A percentile compares a stretch with the other conserved stretches of the same genome.
Evolutionary conservation across 306 rosid species (phyloP).

Genomic region (Malus domestica): DNA sequence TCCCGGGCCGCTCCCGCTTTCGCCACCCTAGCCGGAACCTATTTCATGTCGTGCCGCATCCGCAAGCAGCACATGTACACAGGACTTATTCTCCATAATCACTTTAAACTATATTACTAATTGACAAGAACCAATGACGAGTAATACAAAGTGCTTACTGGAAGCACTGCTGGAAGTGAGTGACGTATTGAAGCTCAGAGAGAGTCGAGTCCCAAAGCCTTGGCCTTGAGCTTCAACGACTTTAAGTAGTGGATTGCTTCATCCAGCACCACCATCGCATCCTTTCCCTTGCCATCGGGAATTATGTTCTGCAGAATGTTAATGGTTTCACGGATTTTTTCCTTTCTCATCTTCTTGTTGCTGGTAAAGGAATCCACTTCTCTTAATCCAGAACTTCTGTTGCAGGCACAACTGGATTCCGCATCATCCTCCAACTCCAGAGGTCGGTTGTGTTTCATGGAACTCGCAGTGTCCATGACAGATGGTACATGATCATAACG

Average conservation of each 20-base stretch:
- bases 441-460: conserved; percentile 37
- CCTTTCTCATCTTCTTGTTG: conserved; percentile 56
- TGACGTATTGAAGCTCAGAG: conserved; percentile 20
- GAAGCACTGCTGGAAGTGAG: neutral
- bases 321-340: conserved; percentile 62
- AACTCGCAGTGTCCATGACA: conserved; percentile 54
- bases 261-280: conserved; percentile 62
- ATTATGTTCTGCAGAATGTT: conserved; percentile 65
- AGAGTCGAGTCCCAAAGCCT: conserved; percentile 48
- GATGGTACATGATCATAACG: conserved; percentile 26
- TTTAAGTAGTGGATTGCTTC: conserved; percentile 80
- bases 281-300: conserved; percentile 70
- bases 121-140: conserved; percentile 8
- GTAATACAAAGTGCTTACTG: neutral
- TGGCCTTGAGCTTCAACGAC: conserved; percentile 55
- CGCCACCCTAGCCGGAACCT: neutral
- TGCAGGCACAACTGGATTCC: conserved; percentile 61
- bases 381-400: conserved; percentile 24
- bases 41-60: neutral
- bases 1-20: neutral
- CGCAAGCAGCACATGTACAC: neutral
- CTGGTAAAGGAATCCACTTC: conserved; percentile 29
- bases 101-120: conserved; percentile 2
- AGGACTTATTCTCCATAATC: conserved; percentile 33
- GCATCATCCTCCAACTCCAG: conserved; percentile 41